Evolutionary conservation across 2,329 filamentous ascomycete genomes (phyloP).

Genomic region (Corniculantispora saksenae): DNA sequence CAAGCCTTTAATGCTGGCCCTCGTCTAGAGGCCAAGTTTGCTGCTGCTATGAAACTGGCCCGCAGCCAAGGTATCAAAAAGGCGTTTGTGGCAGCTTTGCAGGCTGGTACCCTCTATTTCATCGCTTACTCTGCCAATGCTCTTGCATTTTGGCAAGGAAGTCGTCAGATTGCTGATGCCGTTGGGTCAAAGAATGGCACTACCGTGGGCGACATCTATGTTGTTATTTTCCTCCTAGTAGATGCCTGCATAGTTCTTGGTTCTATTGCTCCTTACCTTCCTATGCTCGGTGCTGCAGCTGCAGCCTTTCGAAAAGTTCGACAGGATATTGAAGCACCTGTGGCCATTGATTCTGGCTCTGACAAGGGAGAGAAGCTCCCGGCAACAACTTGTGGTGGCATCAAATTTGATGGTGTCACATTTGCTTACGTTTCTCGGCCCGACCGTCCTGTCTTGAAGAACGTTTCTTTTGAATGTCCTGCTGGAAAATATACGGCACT

Average conservation of each 20-base stretch:
- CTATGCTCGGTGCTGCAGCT: slow-evolving; percentile 59
- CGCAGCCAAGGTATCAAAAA: slow-evolving; percentile 59
- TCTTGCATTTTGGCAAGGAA: slow-evolving; percentile 69
- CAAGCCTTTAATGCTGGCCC: slow-evolving; percentile 63
- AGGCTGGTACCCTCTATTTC: slow-evolving; percentile 65
- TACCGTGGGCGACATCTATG: slow-evolving; percentile 55
- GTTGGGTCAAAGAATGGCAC: slow-evolving; percentile 36
- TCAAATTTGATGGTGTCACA: slow-evolving; percentile 44
- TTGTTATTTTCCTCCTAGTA: slow-evolving; percentile 64
- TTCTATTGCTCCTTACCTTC: slow-evolving; percentile 62
- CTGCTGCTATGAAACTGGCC: slow-evolving; percentile 50
- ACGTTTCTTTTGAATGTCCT: slow-evolving; percentile 49
- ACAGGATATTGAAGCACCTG: slow-evolving; percentile 56
- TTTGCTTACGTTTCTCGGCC: slow-evolving; percentile 49
- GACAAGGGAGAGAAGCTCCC: slow-evolving; percentile 43
- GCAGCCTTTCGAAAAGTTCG: slow-evolving; percentile 59
- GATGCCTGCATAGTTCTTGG: slow-evolving; percentile 65
- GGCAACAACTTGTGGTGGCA: slow-evolving; percentile 38
- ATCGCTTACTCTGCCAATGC: slow-evolving; percentile 68
- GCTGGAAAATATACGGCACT: slow-evolving; percentile 54
- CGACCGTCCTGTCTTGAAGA: slow-evolving; percentile 43
- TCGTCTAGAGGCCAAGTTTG: slow-evolving; percentile 61
- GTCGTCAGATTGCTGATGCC: slow-evolving; percentile 47
- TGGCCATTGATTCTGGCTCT: slow-evolving; percentile 45
- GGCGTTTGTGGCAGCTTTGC: slow-evolving; percentile 54